Evolutionary conservation across 495 filamentous ascomycete species (phyloP), one percentile per base, ranked within the genome.

Genomic region (Parachaetomium inaequale): DNA sequence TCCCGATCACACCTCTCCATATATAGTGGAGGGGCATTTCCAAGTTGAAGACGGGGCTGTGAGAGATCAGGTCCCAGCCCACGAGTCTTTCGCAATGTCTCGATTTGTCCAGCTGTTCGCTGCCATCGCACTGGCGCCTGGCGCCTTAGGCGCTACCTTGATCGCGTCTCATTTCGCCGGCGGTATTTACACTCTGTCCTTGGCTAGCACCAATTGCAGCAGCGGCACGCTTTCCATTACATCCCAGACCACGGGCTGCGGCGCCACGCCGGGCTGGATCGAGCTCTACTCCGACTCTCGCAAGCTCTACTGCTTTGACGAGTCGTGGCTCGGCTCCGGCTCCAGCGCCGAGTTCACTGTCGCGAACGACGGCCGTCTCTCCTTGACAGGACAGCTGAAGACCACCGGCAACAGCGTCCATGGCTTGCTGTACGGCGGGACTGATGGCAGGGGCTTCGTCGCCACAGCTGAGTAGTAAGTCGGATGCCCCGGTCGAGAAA

Each of bases 271-370:
- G 4, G 82, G 79, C 53, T 88, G 84, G 84, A 61, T 88, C 23
- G 78, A 80, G 31, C 72, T 81, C 42, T 81, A 78, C 66, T 19
- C 74, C 0, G 68, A 71, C 14, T 67, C 74, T 12, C 68, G 72
- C 28, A 77, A 75, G 7, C 71, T 88, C 17, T 89, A 87, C 75
- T 85, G 82, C 68, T 78, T 84, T 28, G 82, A 87, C 59, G 87
- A 89, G 66, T 72, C 68, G 11, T 70, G 77, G 64, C 68, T 59
- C 43, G 68, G 70, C 23, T 67, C 68, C 53, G 78, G 78, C 55
- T 72, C 73, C 43, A 67, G 80, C 17, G 66, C 76, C 40, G 70
- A 78, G 25, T 83, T 76, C 64, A 75, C 66, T n/a, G 73, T 76
- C 0, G 75, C 58, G 11, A 54, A 59, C 42, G 69, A 78, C 45